Percentiles rank a stretch among this genome's conserved stretches.
Conservation (phyloP, 805 yeast species). For the Candida nonsorbophila region DNA sequence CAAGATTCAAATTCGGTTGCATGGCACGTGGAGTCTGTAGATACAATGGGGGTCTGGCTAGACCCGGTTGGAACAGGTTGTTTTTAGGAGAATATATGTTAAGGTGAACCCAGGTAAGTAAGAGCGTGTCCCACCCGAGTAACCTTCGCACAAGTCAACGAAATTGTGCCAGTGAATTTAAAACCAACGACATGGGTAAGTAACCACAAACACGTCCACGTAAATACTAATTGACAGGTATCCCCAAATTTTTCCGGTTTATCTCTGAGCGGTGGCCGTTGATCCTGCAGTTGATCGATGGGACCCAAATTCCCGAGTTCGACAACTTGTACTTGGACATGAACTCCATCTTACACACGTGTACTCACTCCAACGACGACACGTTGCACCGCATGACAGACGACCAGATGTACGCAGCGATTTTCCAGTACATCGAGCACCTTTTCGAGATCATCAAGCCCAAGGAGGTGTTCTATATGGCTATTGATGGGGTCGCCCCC, state of each 20-base stretch:
- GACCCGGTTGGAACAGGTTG: no score
- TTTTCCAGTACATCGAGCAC: constrained; percentile 92
- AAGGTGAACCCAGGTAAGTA: no score
- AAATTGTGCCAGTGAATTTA: no score
- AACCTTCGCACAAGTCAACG: no score
- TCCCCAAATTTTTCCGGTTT: constrained; percentile 94
- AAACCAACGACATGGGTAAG: constrained; percentile 7
- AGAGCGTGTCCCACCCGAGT: no score
- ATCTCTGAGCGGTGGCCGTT: constrained; percentile 99
- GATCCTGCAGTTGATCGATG: constrained; percentile 76
- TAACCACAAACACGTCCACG: neutral
- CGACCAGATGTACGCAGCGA: constrained; percentile 88
- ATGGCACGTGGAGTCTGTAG: no score
- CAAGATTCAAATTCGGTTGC: no score
- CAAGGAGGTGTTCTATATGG: constrained; percentile 83
- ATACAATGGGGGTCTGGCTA: no score
- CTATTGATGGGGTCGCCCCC: constrained; percentile 98
- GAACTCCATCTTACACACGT: constrained; percentile 92
- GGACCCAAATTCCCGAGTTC: constrained; percentile 81
- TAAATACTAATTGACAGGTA: constrained; percentile 45
- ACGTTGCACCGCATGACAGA: constrained; percentile 67
- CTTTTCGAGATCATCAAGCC: constrained; percentile 85
- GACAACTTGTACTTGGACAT: constrained; percentile 94
- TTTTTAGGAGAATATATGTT: no score
- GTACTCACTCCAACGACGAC: constrained; percentile 81